Base-by-base conservation (phyloP, 2,329 filamentous ascomycete species). In the Diaporthe sp. region DNA sequence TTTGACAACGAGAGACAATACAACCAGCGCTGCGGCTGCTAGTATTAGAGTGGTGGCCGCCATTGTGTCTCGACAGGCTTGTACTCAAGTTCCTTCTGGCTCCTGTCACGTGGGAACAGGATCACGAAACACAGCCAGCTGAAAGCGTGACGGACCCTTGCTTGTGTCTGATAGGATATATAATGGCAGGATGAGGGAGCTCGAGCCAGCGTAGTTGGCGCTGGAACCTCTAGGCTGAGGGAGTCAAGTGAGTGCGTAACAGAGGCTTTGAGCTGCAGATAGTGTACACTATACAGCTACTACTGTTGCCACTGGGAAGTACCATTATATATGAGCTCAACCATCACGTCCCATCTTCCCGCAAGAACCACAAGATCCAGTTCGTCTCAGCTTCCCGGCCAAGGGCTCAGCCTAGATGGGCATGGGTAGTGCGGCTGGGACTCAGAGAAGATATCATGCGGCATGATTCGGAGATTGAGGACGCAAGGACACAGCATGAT, bases 51-150 rank as follows among this genome's bases (percentile, higher is more conserved):
- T 55, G 49, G 15, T 4, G 49, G 55, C n/a, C 15, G 34, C 20
- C 65, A 70, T 70, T 42, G 10, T 70, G 49, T 70, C 22, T 68
- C 12, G 15, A 13, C 49, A 31, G 34, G n/a, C n/a, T 31, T 70
- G n/a, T 55, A n/a, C 15, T 42, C 6, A 2, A 55, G 7, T 17
- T 55, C 1, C 8, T 2, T 22, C 15, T 28, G 12, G 17, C 4
- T 20, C 8, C 2, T 7, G 22, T 28, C 28, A 6, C 22, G 22
- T 42, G 15, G 8, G 34, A 22, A 37, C 17, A 28, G 3, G 17
- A 28, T 22, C 15, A 70, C 31, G 9, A 42, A 22, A 25, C 10
- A 42, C n/a, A 8, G n/a, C 25, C 34, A 22, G 37, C 10, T 53
- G 42, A 4, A 20, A 55, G n/a, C 8, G 65, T 42, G 49, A 2